Evolutionary conservation across 1,284 basidiomycete genomes (phyloP), one percentile per base, ranked within the genome.

Genomic region (Wallemia hederae): DNA sequence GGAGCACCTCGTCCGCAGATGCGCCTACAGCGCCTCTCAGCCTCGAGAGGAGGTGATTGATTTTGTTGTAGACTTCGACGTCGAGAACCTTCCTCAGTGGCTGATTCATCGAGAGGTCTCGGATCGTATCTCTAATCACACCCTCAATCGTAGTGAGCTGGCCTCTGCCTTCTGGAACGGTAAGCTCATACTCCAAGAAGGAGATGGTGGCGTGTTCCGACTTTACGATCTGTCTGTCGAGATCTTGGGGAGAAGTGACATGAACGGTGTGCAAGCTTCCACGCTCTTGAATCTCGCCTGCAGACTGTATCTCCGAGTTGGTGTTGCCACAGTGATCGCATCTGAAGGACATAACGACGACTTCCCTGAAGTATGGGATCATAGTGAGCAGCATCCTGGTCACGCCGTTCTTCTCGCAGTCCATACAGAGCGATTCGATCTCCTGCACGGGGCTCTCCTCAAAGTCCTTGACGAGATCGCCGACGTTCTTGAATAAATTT

Each of bases 111-210:
- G 76, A 76, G 34, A 98, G 78, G 74, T 98, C 94, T 0, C 82
- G 74, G 27, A 86, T 74, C 29, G 90, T 82, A 66, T 94, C 85
- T 24, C 83, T 78, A 55, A 99, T 72, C 65, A 98, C 77, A 56
- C 92, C 92, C 71, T 99, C 94, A 61, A 98, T 78, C 2, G 90
- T 99, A 17, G 92, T 97, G 14, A 98, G 78, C 69, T 96, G 90
- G 1, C 92, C 92, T 33, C 86, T 80, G 22, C 78, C 77, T 2
- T 85, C 76, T 0, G 92, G 92, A 55, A 98, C 87, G 11, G 89
- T 94, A 65, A 98, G 77, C 66, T 90, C 81, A 65, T 85, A 79
- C 69, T 97, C 89, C 31, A 89, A 86, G 62, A 99, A 82, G 61
- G 74, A 72, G 65, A 98, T 76, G 60, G 85, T 83, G 70, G 85